phyloP scores from a whole-genome alignment of 805 yeast genomes.

The Saccharomycopsis amapae region DNA sequence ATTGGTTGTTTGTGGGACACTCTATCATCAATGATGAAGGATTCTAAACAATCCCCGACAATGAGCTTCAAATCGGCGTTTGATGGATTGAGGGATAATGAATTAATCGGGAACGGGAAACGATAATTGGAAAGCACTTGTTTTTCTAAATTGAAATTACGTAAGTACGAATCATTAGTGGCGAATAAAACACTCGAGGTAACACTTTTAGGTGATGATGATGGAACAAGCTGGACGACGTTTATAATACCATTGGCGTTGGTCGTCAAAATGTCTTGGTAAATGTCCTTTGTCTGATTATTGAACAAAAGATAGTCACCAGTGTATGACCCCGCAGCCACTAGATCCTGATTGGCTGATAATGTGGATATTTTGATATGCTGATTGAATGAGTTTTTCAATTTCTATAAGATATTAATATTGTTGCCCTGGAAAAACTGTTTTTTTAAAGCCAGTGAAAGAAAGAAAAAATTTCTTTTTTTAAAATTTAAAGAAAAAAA shows the following conservation, averaged over 20 bases:
- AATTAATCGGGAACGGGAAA: slow-evolving; percentile 45
- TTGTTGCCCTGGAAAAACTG: not conserved
- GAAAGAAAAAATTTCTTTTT: not conserved
- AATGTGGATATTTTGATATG: slow-evolving; percentile 41
- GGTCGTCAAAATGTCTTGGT: slow-evolving; percentile 35
- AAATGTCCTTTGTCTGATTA: slow-evolving; percentile 27
- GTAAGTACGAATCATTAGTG: slow-evolving; percentile 42
- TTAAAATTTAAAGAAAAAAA: slow-evolving; percentile 18
- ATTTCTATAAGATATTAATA: slow-evolving; percentile 11
- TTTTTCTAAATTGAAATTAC: slow-evolving; percentile 34
- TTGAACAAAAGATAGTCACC: slow-evolving; percentile 42
- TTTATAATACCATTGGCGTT: slow-evolving; percentile 47
- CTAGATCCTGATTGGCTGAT: slow-evolving; percentile 34
- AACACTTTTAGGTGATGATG: slow-evolving; percentile 25
- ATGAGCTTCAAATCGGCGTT: slow-evolving; percentile 35
- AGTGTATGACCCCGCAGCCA: slow-evolving; percentile 48
- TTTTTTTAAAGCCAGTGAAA: slow-evolving; percentile 22
- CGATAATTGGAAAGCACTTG: slow-evolving; percentile 20
- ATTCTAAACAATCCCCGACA: slow-evolving; percentile 43
- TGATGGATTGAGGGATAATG: slow-evolving; percentile 36
- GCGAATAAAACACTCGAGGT: slow-evolving; percentile 36
- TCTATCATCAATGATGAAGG: slow-evolving; percentile 41
- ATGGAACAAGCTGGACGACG: slow-evolving; percentile 32
- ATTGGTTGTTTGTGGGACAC: slow-evolving; percentile 21
- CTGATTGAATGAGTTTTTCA: slow-evolving; percentile 16